A percentile compares a stretch with the other conserved stretches of the same genome.
phyloP scores from a whole-genome alignment of 2,329 filamentous ascomycete genomes.

The Passalora sequoiae region DNA sequence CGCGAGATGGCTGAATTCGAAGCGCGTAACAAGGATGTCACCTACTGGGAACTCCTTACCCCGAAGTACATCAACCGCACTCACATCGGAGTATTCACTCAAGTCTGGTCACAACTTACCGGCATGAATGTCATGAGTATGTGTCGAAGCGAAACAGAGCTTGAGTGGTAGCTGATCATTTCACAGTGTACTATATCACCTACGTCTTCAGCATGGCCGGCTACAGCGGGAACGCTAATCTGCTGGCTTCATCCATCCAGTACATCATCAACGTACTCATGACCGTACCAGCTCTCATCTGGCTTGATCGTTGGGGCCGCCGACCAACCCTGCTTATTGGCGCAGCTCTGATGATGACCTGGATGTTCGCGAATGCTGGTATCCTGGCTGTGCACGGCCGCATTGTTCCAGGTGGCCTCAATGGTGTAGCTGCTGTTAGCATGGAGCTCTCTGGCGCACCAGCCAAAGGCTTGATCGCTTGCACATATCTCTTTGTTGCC shows the following conservation, averaged over 20 bases:
- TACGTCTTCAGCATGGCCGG: conserved; percentile 71
- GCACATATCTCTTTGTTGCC: conserved; percentile 67
- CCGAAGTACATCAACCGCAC: conserved; percentile 71
- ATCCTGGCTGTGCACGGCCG: conserved; percentile 58
- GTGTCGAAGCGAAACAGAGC: conserved; percentile 2
- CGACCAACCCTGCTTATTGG: conserved; percentile 63
- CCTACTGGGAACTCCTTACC: conserved; percentile 66
- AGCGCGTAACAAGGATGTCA: conserved; percentile 61
- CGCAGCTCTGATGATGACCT: conserved; percentile 58
- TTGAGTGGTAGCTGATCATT: background rate
- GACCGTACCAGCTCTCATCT: conserved; percentile 71
- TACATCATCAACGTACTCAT: conserved; percentile 75
- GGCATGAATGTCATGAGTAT: conserved; percentile 71
- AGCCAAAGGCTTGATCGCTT: conserved; percentile 50
- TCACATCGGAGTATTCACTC: conserved; percentile 64
- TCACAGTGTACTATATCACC: conserved; percentile 26
- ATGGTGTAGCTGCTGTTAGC: conserved; percentile 38
- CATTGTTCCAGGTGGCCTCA: conserved; percentile 34
- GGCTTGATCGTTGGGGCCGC: conserved; percentile 70
- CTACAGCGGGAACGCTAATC: conserved; percentile 48
- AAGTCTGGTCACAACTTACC: conserved; percentile 71
- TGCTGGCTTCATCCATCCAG: conserved; percentile 64
- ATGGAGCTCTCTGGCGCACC: conserved; percentile 37
- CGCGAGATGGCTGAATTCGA: conserved; percentile 65
- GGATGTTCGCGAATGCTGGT: conserved; percentile 58